Base-by-base conservation (phyloP, 139 green algal genomes). In the Helicosporidium sp. region DNA sequence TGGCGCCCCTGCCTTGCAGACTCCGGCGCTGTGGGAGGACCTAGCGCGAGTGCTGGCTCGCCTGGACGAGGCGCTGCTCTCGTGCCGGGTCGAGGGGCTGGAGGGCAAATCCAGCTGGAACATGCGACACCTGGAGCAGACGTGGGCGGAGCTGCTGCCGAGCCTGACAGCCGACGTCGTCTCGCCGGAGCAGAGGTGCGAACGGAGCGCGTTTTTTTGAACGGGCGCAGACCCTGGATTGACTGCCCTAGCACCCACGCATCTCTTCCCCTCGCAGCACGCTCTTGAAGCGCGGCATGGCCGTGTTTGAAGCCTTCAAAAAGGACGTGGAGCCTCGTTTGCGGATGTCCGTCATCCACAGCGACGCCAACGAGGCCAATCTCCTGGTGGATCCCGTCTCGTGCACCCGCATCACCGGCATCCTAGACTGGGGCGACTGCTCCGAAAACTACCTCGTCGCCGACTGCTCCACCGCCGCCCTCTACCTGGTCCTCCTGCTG, bases 341-440 rank as follows among this genome's bases (percentile, higher is more conserved):
- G 52, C 42, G 42, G 19, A 16, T 13, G 13, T 20, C 4, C 7
- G 25, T 51, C 42, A 52, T 52, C 33, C 52, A 58, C 43, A 24
- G 8, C 13, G 52, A 58, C 26, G 52, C 42, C 25, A 58, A 58
- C 26, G 42, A 52, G 33, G 26, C 27, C 6, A 58, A 58, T 26
- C 35, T 58, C 26, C 43, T 58, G 24, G 52, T 52, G 43, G 23
- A 48, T 3, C 24, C 18, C n/a, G n/a, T n/a, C n/a, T n/a, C 26
- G 5, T 2, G 19, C 17, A 3, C 18, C 2, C 26, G 29, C 13
- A 44, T 58, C 25, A 33, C 33, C 6, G 52, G 52, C 18, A 31
- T 58, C 18, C 37, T 58, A 1, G 52, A 58, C 26, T 58, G 43
- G 43, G 35, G 44, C 12, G 52, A 58, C 4, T 19, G 26, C 25